A percentile compares a stretch with the other conserved stretches of the same genome.
phyloP scores from a whole-genome alignment of 768 basidiomycete genomes.

The Pleurotus eryngii region DNA sequence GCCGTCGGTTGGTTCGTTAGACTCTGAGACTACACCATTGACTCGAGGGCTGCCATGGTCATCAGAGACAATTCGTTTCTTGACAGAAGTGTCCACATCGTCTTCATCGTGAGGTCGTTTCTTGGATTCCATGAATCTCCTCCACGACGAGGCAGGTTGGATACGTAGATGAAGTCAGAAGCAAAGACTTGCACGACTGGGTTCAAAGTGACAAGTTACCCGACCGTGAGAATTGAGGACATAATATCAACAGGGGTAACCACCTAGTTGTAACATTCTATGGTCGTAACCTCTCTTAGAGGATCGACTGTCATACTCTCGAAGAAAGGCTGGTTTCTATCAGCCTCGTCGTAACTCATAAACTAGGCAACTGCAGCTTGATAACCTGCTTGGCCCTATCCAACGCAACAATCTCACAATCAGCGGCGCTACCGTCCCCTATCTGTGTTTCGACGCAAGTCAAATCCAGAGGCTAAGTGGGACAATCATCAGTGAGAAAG shows the following conservation, averaged over 20 bases:
- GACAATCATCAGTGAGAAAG: constrained; percentile 15
- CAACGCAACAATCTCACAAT: constrained; percentile 82
- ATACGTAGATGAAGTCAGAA: not conserved
- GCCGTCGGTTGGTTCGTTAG: constrained; percentile 46
- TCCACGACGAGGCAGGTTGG: not conserved
- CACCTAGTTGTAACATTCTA: no score
- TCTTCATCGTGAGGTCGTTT: constrained; percentile 59
- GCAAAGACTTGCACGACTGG: not conserved
- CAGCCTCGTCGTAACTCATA: not conserved
- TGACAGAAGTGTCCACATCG: constrained; percentile 38
- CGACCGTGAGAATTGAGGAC: not conserved
- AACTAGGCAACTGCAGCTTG: constrained; percentile 30
- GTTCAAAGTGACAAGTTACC: not conserved
- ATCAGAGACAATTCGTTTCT: constrained; percentile 54
- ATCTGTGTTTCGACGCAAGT: constrained; percentile 94
- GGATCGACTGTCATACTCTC: no score
- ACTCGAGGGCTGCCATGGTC: constrained; percentile 50
- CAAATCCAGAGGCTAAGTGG: constrained; percentile 64
- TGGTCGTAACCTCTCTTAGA: no score
- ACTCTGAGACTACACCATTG: constrained; percentile 44
- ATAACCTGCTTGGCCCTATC: constrained; percentile 27
- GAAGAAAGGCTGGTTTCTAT: no score
- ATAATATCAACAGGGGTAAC: no score
- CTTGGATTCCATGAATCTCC: constrained; percentile 47
- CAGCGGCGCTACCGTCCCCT: constrained; percentile 68